Base-by-base conservation (phyloP, 306 rosid genomes). In the Arachis hypogaea region DNA sequence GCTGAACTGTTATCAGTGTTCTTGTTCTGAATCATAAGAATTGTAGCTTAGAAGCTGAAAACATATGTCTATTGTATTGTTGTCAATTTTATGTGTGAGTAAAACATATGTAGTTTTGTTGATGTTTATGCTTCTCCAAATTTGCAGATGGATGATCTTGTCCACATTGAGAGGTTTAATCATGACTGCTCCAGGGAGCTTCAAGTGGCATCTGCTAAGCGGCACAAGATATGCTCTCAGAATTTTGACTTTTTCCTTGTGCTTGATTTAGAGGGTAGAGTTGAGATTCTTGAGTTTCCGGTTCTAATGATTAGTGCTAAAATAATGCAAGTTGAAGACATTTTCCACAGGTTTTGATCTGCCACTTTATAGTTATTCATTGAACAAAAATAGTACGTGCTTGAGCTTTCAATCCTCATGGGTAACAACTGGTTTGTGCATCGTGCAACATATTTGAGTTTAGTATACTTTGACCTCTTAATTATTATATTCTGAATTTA, bases 261-360 rank as follows among this genome's bases (percentile, higher is more conserved):
- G 78, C 92, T 93, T 82, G 98, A 93, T 89, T 89, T 93, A 80
- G 98, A 93, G 92, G 98, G 98, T 41, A 91, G 79, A 68, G 86
- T 93, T 81, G 97, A 93, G 85, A 93, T 93, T 81, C 96, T 93
- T 47, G 98, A 93, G 91, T 93, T 91, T 78, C 98, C 97, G 4
- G 92, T 93, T 80, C 84, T 93, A 63, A 73, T 85, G 84, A 82
- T 93, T 72, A 76, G 72, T 80, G 91, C 94, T 41, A 89, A 85
- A 79, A 85, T 90, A 51, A 59, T 86, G 91, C 87, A 84, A 42
- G 96, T 89, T 11, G 79, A 87, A 67, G 92, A 77, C 80, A 73
- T 89, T 78, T 93, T 93, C 86, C 98, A 93, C 97, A 93, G 98
- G 98, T 93, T 84, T 72, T 82, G 16, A 77, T 82, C 78, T 75